Base-by-base conservation (phyloP, 257 asterid species). In the Jacaranda copaia region DNA sequence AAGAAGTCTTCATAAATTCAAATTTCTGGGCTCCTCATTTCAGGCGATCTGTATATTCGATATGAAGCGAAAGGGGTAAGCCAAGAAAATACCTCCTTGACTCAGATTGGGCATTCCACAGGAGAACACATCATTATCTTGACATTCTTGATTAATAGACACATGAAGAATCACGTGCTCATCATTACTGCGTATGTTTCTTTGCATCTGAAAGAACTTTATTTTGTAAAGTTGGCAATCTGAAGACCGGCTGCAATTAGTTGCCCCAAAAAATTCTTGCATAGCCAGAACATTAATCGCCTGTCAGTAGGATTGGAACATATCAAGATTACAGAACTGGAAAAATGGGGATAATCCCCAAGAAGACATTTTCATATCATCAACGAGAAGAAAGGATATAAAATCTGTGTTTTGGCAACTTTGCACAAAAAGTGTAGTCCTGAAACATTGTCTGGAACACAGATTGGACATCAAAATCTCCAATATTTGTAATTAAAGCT, bases 271-370 rank as follows among this genome's bases (percentile, higher is more conserved):
- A 15, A 4, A 8, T 39, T 57, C 68, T 71, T 12, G 43, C 39
- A 16, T 51, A 68, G 73, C 20, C 70, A 13, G 45, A 48, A 64
- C 18, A 72, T 56, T 57, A 69, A 39, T 61, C 7, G 61, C 80
- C 80, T 72, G 68, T 40, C 42, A 45, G 11, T 52, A 53, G 38
- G 67, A 75, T 49, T 5, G 49, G 58, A 68, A 59, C 77, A 71
- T n/a, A n/a, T 76, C 66, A 81, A 68, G 60, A 48, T n/a, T 46
- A 5, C 32, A 25, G 32, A 25, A 25, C 32, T 2, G 68, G 7
- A 8, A 48, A 74, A 58, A 43, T 40, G 9, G 5, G 25, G 10
- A 15, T 10, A 40, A 10, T 25, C 32, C 32, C 32, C 32, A 25
- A 25, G 32, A 25, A 12, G 36, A 51, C 8, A 43, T 56, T 32